Evolutionary conservation across 345 rosid species (phyloP), one percentile per base, ranked within the genome.

Genomic region (Citrus mangshanensis): DNA sequence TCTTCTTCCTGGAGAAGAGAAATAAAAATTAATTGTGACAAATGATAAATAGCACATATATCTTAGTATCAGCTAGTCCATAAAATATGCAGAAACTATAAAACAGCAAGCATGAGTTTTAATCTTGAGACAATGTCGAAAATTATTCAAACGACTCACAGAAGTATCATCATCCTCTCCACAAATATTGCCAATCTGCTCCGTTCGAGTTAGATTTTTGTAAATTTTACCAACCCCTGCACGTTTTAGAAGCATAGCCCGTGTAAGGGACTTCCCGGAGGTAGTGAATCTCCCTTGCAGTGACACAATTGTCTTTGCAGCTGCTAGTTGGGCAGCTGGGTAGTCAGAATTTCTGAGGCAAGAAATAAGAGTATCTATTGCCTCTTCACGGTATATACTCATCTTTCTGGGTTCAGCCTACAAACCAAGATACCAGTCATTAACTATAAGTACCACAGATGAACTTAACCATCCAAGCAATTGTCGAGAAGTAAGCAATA

Each of bases 311-410:
- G 87, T 87, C 81, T 86, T 74, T 13, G 93, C 92, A 16, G 93
- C 93, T 65, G 90, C 87, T 56, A 86, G 75, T 85, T 91, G 95
- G 61, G 85, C 81, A 70, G 82, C 82, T 49, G 92, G 92, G 71
- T 79, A 82, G 34, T 87, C 90, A 14, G 87, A 80, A 21, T 89
- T 83, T 75, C 84, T 81, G 71, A 91, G 93, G 87, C 91, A 82
- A 46, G 88, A 81, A 79, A 91, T 86, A 51, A 91, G 88, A 27
- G 85, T 74, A 74, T 90, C 95, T n/a, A 90, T 83, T 32, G 95
- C 93, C 78, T 91, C 95, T 82, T 91, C 95, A 18, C 95, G 85
- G 72, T 87, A 90, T 28, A 91, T 91, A 70, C 95, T 91, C 92
- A 90, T 90, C 84, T 90, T 89, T 80, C 92, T 86, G 9, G 95